Evolutionary conservation across 805 yeast species (phyloP).

Genomic region (Metschnikowia continentalis): DNA sequence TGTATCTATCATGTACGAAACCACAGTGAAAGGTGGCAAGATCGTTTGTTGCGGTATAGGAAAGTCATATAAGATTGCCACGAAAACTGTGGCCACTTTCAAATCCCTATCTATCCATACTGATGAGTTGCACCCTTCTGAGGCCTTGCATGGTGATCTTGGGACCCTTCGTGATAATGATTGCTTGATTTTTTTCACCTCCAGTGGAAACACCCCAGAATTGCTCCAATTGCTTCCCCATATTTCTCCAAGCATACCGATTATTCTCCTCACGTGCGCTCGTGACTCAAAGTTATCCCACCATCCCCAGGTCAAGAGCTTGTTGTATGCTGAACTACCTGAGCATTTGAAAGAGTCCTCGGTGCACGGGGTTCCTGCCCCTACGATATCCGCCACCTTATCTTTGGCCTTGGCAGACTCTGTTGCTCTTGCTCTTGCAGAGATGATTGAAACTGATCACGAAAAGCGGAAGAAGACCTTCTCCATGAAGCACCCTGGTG

Average conservation of each 20-base stretch:
- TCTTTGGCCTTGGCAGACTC: constrained; percentile 77
- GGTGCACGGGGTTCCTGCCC: constrained; percentile 80
- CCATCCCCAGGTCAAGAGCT: constrained; percentile 45
- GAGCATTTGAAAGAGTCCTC: constrained; percentile 51
- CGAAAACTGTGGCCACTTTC: constrained; percentile 75
- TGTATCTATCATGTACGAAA: constrained; percentile 34
- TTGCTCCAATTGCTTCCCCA: constrained; percentile 56
- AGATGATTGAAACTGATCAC: constrained; percentile 56
- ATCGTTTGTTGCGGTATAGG: constrained; percentile 81
- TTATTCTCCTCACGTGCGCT: constrained; percentile 61
- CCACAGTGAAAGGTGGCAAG: constrained; percentile 50
- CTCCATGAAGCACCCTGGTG: constrained; percentile 83
- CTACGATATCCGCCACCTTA: constrained; percentile 79
- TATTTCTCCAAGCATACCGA: constrained; percentile 48
- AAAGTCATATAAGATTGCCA: constrained; percentile 74
- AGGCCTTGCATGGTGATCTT: constrained; percentile 87
- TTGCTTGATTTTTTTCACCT: constrained; percentile 60
- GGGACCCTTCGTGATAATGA: constrained; percentile 64
- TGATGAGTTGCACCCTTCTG: constrained; percentile 71
- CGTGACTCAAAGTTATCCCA: constrained; percentile 52
- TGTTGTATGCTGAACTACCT: constrained; percentile 64
- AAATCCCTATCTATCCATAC: constrained; percentile 74
- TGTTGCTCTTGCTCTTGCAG: constrained; percentile 67
- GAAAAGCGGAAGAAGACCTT: constrained; percentile 52
- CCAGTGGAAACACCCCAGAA: constrained; percentile 84